Percentiles rank a stretch among this genome's conserved stretches.
Conservation (phyloP, 2,329 filamentous ascomycete genomes). For the Trichoderma pleuroti region DNA sequence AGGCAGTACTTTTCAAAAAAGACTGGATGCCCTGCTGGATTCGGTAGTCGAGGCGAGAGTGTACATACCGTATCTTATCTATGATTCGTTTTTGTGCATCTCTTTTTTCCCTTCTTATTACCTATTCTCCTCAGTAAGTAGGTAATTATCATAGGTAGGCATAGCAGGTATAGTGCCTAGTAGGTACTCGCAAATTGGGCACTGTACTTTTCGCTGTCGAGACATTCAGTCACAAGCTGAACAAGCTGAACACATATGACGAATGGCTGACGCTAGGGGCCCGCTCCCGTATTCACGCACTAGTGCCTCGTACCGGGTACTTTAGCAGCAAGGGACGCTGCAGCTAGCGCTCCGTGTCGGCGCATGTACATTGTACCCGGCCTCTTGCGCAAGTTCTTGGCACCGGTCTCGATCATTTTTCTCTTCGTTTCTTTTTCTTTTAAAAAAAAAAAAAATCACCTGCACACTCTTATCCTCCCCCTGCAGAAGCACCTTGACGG, state of each 20-base stretch:
- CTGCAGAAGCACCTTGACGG: background rate
- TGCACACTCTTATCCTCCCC: background rate
- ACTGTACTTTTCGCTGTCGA: background rate
- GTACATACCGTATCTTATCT: background rate
- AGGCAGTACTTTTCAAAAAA: background rate
- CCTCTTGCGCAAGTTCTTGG: background rate
- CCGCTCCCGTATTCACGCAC: background rate
- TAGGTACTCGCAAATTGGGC: no score
- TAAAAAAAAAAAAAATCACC: background rate
- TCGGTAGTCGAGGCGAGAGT: background rate
- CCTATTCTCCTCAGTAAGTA: background rate
- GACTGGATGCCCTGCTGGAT: background rate
- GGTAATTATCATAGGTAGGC: background rate
- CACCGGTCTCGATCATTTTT: background rate
- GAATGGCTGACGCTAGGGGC: conserved; percentile 5
- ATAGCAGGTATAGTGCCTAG: no score
- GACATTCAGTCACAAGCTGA: background rate
- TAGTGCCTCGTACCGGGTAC: background rate
- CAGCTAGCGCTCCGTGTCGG: background rate
- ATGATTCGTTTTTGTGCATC: background rate
- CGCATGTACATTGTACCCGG: background rate
- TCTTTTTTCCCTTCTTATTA: background rate
- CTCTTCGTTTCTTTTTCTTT: background rate
- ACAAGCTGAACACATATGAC: conserved; percentile 1
- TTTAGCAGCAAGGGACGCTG: background rate